Evolutionary conservation across 2,329 filamentous ascomycete genomes (phyloP), one percentile per base, ranked within the genome.

Genomic region (Botrytis aclada): DNA sequence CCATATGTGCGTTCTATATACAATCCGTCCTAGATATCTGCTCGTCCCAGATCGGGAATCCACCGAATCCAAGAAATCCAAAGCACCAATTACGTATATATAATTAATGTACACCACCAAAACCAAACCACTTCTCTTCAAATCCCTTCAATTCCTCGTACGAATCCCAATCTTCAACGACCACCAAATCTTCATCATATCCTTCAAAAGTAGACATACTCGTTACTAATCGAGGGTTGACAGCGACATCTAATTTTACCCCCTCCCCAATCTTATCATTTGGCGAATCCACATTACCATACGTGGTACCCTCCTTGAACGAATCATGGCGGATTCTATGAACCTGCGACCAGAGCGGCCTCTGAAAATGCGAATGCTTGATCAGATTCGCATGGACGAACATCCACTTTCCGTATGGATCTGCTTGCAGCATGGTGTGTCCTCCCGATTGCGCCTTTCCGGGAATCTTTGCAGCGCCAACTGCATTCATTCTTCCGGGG

Each of bases 371-470:
- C 7, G 65, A 66, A 74, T 77, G 74, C 45, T 77, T 77, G 6
- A 77, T 74, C 71, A 77, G 32, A 73, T 76, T 76, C 47, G 75
- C 76, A 73, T 77, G 76, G n/a, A 77, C 75, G 58, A 77, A 77
- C 72, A 74, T 63, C 75, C 75, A 76, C 41, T 69, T 72, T 37
- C 76, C 76, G 22, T 74, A 72, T 25, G 69, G 71, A 25, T 76
- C 75, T 51, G 75, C 73, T 29, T 77, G 76, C 16, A 76, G 70
- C 75, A 77, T 76, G 0, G 76, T 76, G 69, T 77, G 76, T n/a
- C 76, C 76, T 34, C 76, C 74, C 4, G 69, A 73, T 34, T 51
- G 47, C 3, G 29, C n/a, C 22, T 67, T 51, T 32, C 47, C 71
- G 0, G 51, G 37, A 2, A 72, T 25, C 3, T 32, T 39, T 5